These are phyloP conservation scores for Amaranthus tricolor DNA, from an alignment of 179 eudicot genomes.

Conservation along the genomic window DNA sequence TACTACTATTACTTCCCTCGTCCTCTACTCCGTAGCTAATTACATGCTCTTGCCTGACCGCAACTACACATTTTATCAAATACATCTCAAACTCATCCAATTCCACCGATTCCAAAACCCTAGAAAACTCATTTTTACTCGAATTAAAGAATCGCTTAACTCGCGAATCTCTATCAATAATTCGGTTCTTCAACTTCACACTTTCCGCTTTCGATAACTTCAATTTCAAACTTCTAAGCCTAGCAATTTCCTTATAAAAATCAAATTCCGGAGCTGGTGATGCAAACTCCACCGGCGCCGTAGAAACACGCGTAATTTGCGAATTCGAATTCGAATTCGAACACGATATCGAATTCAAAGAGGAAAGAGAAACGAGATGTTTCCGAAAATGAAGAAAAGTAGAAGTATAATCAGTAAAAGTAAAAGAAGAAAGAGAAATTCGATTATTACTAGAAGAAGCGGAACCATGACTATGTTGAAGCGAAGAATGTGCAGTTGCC, in stretches of 20 bases:
- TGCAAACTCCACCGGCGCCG: conserved; percentile 59
- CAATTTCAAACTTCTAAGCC: conserved; percentile 40
- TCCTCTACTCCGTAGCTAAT: conserved; percentile 24
- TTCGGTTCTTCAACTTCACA: conserved; percentile 31
- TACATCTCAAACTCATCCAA: conserved; percentile 53
- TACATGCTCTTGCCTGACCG: conserved; percentile 79
- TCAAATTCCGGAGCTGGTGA: conserved; percentile 55
- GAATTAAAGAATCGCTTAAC: conserved; percentile 51
- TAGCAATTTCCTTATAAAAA: conserved; percentile 45
- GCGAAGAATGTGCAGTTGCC: not conserved
- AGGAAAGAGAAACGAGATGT: conserved; percentile 13
- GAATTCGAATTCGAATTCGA: not conserved
- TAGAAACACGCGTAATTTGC: conserved; percentile 49
- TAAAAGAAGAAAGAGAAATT: conserved; percentile 26
- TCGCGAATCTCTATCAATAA: conserved; percentile 50
- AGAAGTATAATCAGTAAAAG: conserved; percentile 14
- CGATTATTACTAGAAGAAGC: not conserved
- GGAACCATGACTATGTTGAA: not conserved
- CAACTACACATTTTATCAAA: conserved; percentile 76
- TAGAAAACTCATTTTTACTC: conserved; percentile 23
- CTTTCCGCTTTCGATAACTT: conserved; percentile 27
- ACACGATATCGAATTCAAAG: conserved; percentile 12
- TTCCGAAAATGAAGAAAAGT: conserved; percentile 19
- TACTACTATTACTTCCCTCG: conserved; percentile 27
- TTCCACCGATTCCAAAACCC: conserved; percentile 37